phyloP scores from a whole-genome alignment of 768 basidiomycete genomes.

The Boletellus ananiceps region DNA sequence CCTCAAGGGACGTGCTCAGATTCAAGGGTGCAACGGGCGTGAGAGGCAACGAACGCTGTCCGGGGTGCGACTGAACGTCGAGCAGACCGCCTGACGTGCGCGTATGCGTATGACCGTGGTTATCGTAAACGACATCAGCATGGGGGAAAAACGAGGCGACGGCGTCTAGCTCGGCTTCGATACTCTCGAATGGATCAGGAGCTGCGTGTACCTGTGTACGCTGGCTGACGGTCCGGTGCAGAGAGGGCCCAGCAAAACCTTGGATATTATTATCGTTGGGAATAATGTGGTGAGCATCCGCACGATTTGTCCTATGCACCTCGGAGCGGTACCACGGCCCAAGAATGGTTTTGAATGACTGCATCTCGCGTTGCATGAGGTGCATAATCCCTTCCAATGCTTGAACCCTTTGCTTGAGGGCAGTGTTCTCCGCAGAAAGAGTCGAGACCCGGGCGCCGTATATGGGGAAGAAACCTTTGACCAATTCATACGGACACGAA shows the following conservation, averaged over 20 bases:
- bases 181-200: constrained; percentile 16
- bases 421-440: constrained; percentile 59
- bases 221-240: constrained; percentile 10
- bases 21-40: constrained; percentile 56
- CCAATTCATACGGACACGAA: constrained; percentile 53
- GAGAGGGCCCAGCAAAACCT: constrained; percentile 16
- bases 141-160: constrained; percentile 22
- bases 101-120: constrained; percentile 11
- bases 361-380: constrained; percentile 52
- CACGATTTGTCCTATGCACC: constrained; percentile 21
- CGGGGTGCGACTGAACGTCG: constrained; percentile 21
- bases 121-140: constrained; percentile 27
- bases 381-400: constrained; percentile 54
- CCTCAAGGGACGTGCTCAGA: constrained; percentile 57
- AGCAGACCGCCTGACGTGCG: constrained; percentile 15
- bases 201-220: constrained; percentile 11
- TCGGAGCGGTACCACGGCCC: constrained; percentile 59
- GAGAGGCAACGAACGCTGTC: constrained; percentile 28
- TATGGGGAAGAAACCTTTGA: constrained; percentile 55
- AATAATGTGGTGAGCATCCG: constrained; percentile 9
- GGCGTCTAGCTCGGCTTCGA: constrained; percentile 24
- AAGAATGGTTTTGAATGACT: constrained; percentile 48
- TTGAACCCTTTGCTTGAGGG: constrained; percentile 55
- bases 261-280: constrained; percentile 10
- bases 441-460: constrained; percentile 37